Conservation (phyloP, 768 basidiomycete genomes). For the Lentinula sp. region DNA sequence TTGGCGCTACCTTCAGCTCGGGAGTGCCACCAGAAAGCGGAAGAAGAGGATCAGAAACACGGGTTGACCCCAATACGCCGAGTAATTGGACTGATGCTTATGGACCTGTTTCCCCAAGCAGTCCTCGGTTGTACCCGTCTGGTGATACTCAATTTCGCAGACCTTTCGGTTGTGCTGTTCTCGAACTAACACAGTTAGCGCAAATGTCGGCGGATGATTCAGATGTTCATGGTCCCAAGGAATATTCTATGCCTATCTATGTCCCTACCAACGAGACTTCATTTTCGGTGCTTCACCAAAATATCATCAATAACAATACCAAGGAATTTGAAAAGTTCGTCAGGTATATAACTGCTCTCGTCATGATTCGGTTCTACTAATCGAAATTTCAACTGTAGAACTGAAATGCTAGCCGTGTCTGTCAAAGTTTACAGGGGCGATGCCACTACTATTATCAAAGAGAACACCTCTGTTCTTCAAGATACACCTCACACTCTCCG, state of each 20-base stretch:
- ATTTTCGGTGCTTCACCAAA: slow-evolving; percentile 94
- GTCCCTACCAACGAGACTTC: slow-evolving; percentile 75
- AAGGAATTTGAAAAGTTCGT: slow-evolving; percentile 81
- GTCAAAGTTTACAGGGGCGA: slow-evolving; percentile 88
- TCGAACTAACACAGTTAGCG: slow-evolving; percentile 74
- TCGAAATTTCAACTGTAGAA: slow-evolving; percentile 36
- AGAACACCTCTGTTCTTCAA: slow-evolving; percentile 79
- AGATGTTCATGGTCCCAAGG: slow-evolving; percentile 60
- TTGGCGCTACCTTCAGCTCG: slow-evolving; percentile 50
- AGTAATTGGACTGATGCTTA: slow-evolving; percentile 26
- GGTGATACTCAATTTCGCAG: slow-evolving; percentile 51
- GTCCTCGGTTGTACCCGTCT: slow-evolving; percentile 5
- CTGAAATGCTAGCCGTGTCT: slow-evolving; percentile 81
- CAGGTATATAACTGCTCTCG: slow-evolving; percentile 41
- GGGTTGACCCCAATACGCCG: slow-evolving; percentile 13
- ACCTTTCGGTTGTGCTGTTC: slow-evolving; percentile 93
- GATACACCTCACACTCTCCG: slow-evolving; percentile 79
- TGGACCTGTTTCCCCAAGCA: slow-evolving; percentile 6
- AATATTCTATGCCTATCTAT: slow-evolving; percentile 86
- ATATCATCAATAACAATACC: slow-evolving; percentile 74
- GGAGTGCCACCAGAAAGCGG: slow-evolving; percentile 34
- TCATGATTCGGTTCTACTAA: background rate
- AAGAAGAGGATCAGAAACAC: slow-evolving; percentile 52
- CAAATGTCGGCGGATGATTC: slow-evolving; percentile 60
- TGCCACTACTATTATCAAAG: slow-evolving; percentile 62